Evolutionary conservation across 1,284 basidiomycete genomes (phyloP).

Genomic region (Cryptococcus sp.): DNA sequence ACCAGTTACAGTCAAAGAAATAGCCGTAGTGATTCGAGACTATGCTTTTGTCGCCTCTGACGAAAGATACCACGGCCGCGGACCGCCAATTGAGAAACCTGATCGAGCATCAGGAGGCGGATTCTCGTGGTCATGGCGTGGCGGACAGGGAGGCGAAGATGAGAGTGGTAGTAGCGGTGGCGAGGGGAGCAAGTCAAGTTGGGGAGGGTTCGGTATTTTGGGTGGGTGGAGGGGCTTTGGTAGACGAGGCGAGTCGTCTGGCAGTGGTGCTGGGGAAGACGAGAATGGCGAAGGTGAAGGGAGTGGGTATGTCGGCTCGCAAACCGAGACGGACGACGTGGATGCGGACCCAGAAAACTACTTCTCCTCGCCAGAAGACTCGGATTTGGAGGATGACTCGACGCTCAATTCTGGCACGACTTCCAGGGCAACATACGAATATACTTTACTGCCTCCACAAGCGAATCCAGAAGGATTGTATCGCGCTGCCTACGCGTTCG

Average conservation of each 20-base stretch:
- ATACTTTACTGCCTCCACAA: constrained; percentile 8
- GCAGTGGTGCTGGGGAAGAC: constrained; percentile 2
- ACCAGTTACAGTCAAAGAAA: neutral
- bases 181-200: constrained; percentile 10
- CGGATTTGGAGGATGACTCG: constrained; percentile 7
- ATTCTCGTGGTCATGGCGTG: constrained; percentile 9
- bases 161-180: neutral
- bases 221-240: constrained; percentile 30
- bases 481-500: constrained; percentile 46
- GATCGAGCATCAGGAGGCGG: neutral
- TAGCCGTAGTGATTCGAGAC: constrained; percentile 37
- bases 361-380: constrained; percentile 14
- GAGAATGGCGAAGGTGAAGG: constrained; percentile 11
- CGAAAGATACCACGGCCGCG: constrained; percentile 36
- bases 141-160: neutral
- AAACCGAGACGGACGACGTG: neutral
- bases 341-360: constrained; percentile 8
- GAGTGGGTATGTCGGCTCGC: neutral
- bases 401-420: neutral
- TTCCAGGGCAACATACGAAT: neutral
- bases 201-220: constrained; percentile 31
- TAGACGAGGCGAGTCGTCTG: constrained; percentile 5
- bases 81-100: constrained; percentile 2
- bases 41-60: constrained; percentile 39
- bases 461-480: constrained; percentile 44